Conservation (phyloP, 2,329 filamentous ascomycete genomes). For the Venturia carpophila region DNA sequence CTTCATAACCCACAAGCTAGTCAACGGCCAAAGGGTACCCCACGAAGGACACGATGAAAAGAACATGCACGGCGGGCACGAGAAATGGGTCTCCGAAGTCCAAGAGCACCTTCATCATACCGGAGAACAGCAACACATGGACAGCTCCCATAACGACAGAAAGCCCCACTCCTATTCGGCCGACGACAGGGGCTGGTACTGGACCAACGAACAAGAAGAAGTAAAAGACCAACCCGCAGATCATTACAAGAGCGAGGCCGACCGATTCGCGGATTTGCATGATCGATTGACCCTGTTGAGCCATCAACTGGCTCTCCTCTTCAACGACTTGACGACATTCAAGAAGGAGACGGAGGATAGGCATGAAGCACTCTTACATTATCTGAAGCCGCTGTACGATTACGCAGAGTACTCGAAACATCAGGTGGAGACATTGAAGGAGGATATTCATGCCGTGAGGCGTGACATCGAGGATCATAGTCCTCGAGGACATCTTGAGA, state of each 20-base stretch:
- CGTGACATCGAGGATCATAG: background rate
- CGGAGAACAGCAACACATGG: background rate
- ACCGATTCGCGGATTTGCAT: slow-evolving; percentile 78
- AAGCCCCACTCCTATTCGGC: background rate
- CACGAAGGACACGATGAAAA: slow-evolving; percentile 3
- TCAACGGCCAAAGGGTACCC: background rate
- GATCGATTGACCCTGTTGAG: slow-evolving; percentile 68
- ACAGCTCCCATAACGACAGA: background rate
- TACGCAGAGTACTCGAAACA: slow-evolving; percentile 11
- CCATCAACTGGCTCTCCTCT: slow-evolving; percentile 59
- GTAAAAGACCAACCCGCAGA: slow-evolving; percentile 29
- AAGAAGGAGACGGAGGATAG: slow-evolving; percentile 48
- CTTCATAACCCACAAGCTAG: slow-evolving; percentile 56
- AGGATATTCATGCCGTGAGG: background rate
- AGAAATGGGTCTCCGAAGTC: slow-evolving; percentile 22
- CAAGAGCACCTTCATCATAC: slow-evolving; percentile 30
- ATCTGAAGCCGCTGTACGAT: slow-evolving; percentile 7
- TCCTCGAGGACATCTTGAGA: background rate
- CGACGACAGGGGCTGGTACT: slow-evolving; percentile 13
- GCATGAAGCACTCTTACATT: slow-evolving; percentile 44
- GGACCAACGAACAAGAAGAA: slow-evolving; percentile 13
- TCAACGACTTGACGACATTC: slow-evolving; percentile 47
- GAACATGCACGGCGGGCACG: slow-evolving; percentile 17
- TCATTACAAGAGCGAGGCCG: slow-evolving; percentile 37
- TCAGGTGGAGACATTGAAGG: background rate